These are phyloP conservation scores for Lippia alba DNA, from an alignment of 305 asterid genomes.

Conservation along the genomic window DNA sequence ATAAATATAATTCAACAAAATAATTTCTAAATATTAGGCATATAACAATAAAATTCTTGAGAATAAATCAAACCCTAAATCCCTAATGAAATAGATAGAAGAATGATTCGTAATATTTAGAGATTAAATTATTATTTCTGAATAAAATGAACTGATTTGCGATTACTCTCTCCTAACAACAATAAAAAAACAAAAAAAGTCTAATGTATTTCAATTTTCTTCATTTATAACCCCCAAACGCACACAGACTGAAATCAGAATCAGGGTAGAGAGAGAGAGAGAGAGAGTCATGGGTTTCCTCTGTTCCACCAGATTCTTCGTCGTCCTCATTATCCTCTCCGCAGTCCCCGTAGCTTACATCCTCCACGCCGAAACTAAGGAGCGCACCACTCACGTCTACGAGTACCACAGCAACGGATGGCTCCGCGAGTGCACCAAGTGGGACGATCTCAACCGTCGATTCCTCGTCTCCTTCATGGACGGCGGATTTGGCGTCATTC, in stretches of 20 bases:
- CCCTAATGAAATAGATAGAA: too few species aligned
- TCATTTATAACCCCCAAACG: slow-evolving; percentile 21
- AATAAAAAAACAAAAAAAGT: not conserved
- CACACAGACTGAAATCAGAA: not conserved
- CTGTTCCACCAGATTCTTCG: slow-evolving; percentile 54
- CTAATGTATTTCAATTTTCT: not conserved
- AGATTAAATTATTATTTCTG: too few species aligned
- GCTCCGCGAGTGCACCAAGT: slow-evolving; percentile 83
- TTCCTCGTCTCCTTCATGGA: slow-evolving; percentile 82
- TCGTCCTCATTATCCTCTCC: slow-evolving; percentile 58
- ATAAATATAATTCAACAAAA: too few species aligned
- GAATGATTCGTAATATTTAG: too few species aligned
- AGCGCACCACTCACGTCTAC: slow-evolving; percentile 59
- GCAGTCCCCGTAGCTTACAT: slow-evolving; percentile 83
- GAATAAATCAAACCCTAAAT: too few species aligned
- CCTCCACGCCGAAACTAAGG: slow-evolving; percentile 64
- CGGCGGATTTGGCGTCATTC: slow-evolving; percentile 84
- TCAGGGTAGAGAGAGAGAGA: not conserved
- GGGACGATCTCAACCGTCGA: slow-evolving; percentile 77
- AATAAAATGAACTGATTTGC: too few species aligned
- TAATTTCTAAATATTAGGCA: too few species aligned
- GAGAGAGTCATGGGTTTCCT: slow-evolving; percentile 51
- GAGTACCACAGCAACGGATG: slow-evolving; percentile 75
- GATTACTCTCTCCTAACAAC: too few species aligned
- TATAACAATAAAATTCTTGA: too few species aligned